Evolutionary conservation across 768 basidiomycete genomes (phyloP), one percentile per base, ranked within the genome.

Genomic region (Rhodotorula sphaerocarpa): DNA sequence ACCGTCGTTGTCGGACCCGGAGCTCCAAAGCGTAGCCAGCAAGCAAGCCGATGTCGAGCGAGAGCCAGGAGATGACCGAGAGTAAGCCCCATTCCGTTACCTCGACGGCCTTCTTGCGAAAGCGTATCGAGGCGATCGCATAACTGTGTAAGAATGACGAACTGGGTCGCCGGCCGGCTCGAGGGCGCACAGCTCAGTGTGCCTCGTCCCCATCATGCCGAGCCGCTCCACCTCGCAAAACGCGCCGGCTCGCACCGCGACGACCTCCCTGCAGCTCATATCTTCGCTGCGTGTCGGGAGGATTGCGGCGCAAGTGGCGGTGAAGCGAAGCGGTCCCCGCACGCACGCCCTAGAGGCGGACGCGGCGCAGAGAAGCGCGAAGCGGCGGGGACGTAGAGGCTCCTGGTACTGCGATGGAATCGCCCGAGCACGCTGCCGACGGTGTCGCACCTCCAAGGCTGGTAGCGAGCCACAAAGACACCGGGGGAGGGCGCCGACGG

Each of bases 1-100:
- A 9, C 27, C 7, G 9, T 3, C 6, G 28, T 12, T 14, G 30
- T 28, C 48, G 55, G 36, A 30, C 36, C 9, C 36, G 36, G 16
- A 39, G 10, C 10, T 39, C 10, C 36, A 39, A 39, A 39, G 36
- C 36, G n/a, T 25, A 28, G 55, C 16, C 39, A 20, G 21, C 20
- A n/a, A 34, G 27, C 25, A 20, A 23, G 50, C 10, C 43, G 43
- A 44, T 7, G 12, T 20, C 10, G 39, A 41, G 36, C 36, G 36
- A 39, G 16, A 39, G 36, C 36, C 36, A 7, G 43, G 63, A 65
- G 63, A 45, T 54, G 58, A 56, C n/a, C 58, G 51, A 65, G 63
- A 65, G 63, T 60, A 65, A 65, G 63, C 63, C 63, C 63, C 63
- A 65, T 60, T 65, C 63, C 54, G 63, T 65, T 65, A 60, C 63